phyloP scores from a whole-genome alignment of 2,329 filamentous ascomycete genomes.

The Monosporascus sp. region DNA sequence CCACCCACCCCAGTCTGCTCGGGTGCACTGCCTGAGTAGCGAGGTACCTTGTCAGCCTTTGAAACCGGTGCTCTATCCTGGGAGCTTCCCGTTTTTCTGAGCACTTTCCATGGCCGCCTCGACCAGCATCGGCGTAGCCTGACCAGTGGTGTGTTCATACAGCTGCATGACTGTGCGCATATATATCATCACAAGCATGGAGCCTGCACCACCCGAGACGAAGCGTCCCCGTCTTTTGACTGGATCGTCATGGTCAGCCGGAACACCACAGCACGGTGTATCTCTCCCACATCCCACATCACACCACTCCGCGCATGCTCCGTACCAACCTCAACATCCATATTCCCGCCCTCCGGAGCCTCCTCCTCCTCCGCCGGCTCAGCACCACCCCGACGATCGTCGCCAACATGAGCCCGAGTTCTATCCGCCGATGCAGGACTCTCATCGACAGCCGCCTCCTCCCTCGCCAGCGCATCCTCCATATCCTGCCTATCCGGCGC shows the following conservation, averaged over 20 bases:
- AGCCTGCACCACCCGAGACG: constrained; percentile 51
- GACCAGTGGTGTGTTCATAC: constrained; percentile 27
- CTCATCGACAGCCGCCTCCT: constrained; percentile 38
- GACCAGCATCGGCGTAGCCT: constrained; percentile 28
- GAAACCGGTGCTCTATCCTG: constrained; percentile 20
- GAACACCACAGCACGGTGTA: constrained; percentile 35
- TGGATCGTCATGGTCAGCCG: constrained; percentile 38
- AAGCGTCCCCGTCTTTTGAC: constrained; percentile 54
- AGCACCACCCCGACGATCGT: constrained; percentile 46
- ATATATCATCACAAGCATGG: constrained; percentile 51
- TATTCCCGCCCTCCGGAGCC: constrained; percentile 34
- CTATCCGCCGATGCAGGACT: constrained; percentile 51
- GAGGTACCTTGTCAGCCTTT: constrained; percentile 18
- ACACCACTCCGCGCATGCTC: constrained; percentile 34
- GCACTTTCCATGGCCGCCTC: constrained; percentile 31
- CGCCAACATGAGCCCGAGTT: constrained; percentile 53
- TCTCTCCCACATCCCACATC: constrained; percentile 42
- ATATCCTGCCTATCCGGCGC: constrained; percentile 39
- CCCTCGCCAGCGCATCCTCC: constrained; percentile 40
- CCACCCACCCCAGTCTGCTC: constrained; percentile 17
- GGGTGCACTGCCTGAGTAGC: constrained; percentile 19
- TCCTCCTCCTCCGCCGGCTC: constrained; percentile 34
- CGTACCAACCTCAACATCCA: constrained; percentile 30
- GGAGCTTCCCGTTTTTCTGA: constrained; percentile 23
- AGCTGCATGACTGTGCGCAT: constrained; percentile 28